Evolutionary conservation across 768 basidiomycete genomes (phyloP).

Genomic region (Macrolepiota fuliginosa): DNA sequence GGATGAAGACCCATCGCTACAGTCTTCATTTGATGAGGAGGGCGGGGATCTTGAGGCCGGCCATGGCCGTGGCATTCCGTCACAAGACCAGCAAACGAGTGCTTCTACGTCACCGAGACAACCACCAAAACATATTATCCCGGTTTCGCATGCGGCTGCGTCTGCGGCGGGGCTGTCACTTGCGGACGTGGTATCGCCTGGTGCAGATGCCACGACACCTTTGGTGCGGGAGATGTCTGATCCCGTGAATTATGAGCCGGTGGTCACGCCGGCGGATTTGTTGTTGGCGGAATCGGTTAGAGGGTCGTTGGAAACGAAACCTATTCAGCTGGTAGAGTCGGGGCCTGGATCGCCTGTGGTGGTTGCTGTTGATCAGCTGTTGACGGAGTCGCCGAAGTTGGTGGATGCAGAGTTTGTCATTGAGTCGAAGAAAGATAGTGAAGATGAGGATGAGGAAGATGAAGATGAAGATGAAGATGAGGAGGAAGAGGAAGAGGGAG

Average conservation of each 20-base stretch:
- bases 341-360: background rate
- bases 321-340: background rate
- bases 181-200: conserved; percentile 5
- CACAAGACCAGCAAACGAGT: background rate
- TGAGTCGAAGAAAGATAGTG: background rate
- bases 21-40: conserved; percentile 35
- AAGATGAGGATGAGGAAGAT: background rate
- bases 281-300: conserved; percentile 10
- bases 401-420: conserved; percentile 5
- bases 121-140: background rate
- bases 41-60: conserved; percentile 46
- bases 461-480: conserved; percentile 6
- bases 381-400: conserved; percentile 3
- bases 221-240: conserved; percentile 18
- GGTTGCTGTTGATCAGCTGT: background rate
- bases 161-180: conserved; percentile 6
- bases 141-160: conserved; percentile 3
- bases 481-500: conserved; percentile 1
- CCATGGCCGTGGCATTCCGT: conserved; percentile 33
- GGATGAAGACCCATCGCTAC: conserved; percentile 42
- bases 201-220: conserved; percentile 14
- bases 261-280: background rate
- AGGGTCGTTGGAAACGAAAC: conserved; percentile 1
- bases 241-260: conserved; percentile 14
- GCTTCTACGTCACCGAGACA: background rate